Conservation (phyloP, 2,329 filamentous ascomycete species). For the Elsinoe batatas region DNA sequence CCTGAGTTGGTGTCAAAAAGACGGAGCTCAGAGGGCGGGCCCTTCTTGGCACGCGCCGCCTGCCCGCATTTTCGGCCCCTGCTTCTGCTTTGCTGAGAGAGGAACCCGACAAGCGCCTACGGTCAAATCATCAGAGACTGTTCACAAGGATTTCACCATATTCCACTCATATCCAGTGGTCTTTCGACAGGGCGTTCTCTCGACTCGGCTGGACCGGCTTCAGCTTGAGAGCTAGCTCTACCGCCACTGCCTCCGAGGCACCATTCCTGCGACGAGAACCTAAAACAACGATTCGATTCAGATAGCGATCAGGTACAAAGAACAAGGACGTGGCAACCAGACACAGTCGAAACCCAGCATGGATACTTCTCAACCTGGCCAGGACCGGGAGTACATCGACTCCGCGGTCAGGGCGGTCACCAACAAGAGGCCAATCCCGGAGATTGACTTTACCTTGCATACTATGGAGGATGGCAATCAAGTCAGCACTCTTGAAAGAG, state of each 20-base stretch:
- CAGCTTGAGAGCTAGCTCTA: slow-evolving; percentile 8
- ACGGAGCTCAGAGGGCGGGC: background rate
- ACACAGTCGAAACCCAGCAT: slow-evolving; percentile 18
- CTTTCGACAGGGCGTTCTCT: background rate
- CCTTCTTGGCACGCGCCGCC: background rate
- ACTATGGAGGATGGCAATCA: slow-evolving; percentile 95
- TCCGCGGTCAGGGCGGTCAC: slow-evolving; percentile 85
- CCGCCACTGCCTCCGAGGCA: slow-evolving; percentile 1
- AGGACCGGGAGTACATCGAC: slow-evolving; percentile 50
- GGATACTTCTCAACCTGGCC: slow-evolving; percentile 25
- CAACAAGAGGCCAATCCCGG: slow-evolving; percentile 89
- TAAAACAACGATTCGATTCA: too few species aligned
- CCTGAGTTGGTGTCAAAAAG: background rate
- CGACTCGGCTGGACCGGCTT: background rate
- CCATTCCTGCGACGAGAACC: background rate
- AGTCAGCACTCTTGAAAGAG: slow-evolving; percentile 89
- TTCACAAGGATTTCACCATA: too few species aligned
- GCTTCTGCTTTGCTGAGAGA: background rate
- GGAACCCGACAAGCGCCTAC: too few species aligned
- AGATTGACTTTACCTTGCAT: slow-evolving; percentile 98
- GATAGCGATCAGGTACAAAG: too few species aligned
- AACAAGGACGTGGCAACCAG: too few species aligned
- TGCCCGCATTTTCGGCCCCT: slow-evolving; percentile 6
- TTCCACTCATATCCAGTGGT: too few species aligned
- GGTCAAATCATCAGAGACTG: too few species aligned